A percentile compares a stretch with the other conserved stretches of the same genome.
phyloP scores from a whole-genome alignment of 2,329 filamentous ascomycete genomes.

The Periconia sp. region DNA sequence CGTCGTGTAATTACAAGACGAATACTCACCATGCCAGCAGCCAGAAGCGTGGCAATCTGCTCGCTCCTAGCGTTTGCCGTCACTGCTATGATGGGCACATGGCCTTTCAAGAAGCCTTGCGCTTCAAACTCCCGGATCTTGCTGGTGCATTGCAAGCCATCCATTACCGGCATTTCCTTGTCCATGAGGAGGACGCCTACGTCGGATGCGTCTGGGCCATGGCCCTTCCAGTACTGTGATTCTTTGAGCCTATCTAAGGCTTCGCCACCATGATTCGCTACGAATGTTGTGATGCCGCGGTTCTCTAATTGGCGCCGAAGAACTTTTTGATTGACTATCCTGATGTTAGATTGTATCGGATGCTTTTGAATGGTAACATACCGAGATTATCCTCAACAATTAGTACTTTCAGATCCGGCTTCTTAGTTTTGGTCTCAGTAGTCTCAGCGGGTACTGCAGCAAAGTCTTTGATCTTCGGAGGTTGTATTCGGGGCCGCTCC shows the following conservation, averaged over 20 bases:
- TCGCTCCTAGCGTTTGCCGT: conserved; percentile 50
- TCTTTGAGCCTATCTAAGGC: conserved; percentile 52
- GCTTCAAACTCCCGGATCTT: conserved; percentile 45
- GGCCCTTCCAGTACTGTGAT: conserved; percentile 50
- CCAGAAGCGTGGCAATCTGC: conserved; percentile 47
- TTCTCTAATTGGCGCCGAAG: conserved; percentile 58
- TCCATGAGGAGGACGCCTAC: conserved; percentile 46
- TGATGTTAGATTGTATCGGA: conserved; percentile 2
- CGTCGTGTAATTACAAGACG: background rate
- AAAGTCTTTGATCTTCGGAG: conserved; percentile 45
- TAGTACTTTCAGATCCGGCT: conserved; percentile 37
- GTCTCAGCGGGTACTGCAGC: conserved; percentile 24
- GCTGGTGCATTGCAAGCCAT: conserved; percentile 46
- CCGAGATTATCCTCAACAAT: conserved; percentile 53
- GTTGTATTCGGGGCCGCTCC: conserved; percentile 21
- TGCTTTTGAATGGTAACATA: conserved; percentile 11
- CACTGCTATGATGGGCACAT: conserved; percentile 50
- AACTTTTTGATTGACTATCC: conserved; percentile 56
- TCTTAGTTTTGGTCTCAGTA: conserved; percentile 12
- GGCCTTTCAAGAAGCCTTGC: conserved; percentile 37
- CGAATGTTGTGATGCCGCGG: conserved; percentile 52
- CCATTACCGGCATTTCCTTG: conserved; percentile 53
- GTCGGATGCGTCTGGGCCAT: conserved; percentile 26
- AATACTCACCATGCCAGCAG: conserved; percentile 43
- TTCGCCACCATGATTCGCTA: conserved; percentile 59